A percentile compares a stretch with the other conserved stretches of the same genome.
phyloP scores from a whole-genome alignment of 345 rosid species.

The Lepidium didymum region DNA sequence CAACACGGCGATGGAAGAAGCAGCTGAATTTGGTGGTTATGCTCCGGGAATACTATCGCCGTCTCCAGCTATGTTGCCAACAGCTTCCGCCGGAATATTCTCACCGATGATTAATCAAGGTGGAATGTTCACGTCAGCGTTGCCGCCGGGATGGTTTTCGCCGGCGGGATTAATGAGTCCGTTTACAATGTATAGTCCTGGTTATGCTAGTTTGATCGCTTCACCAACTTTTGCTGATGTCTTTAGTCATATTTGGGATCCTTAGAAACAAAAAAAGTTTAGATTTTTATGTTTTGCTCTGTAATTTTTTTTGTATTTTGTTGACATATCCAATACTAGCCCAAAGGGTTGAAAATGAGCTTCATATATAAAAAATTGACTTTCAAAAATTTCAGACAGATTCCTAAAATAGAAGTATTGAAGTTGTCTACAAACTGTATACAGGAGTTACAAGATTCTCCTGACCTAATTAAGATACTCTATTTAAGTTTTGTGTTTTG shows the following conservation, averaged over 20 bases:
- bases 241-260: constrained; percentile 44
- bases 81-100: constrained; percentile 42
- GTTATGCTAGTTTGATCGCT: constrained; percentile 29
- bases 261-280: not conserved
- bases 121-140: constrained; percentile 33
- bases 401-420: not conserved
- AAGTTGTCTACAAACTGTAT: constrained; percentile 10
- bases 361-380: constrained; percentile 4
- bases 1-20: constrained; percentile 16
- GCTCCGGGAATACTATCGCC: constrained; percentile 76
- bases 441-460: constrained; percentile 5
- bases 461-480: constrained; percentile 4
- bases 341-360: constrained; percentile 17
- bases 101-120: constrained; percentile 37
- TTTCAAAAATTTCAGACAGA: constrained; percentile 19
- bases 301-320: constrained; percentile 16
- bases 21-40: constrained; percentile 30
- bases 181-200: constrained; percentile 38
- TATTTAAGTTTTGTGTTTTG: not conserved
- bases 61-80: constrained; percentile 48
- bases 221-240: constrained; percentile 51
- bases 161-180: constrained; percentile 48
- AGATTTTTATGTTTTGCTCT: not conserved
- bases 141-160: constrained; percentile 44
- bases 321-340: constrained; percentile 1